phyloP scores from a whole-genome alignment of 805 yeast genomes.

The Isabelozyma rhagii region DNA sequence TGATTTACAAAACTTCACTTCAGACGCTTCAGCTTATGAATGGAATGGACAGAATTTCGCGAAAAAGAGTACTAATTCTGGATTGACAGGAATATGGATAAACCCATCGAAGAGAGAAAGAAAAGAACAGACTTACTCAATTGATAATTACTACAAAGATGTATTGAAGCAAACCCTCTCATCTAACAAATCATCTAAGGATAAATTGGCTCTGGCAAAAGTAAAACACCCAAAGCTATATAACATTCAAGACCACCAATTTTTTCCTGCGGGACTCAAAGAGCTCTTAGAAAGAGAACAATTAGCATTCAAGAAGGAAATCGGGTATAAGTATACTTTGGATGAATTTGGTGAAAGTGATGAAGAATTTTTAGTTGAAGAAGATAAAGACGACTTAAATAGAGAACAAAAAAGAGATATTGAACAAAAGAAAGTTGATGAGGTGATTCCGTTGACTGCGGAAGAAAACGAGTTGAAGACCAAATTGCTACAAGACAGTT shows the following conservation, averaged over 20 bases:
- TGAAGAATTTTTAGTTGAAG: conserved; percentile 48
- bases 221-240: conserved; percentile 64
- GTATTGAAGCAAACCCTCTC: conserved; percentile 43
- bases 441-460: conserved; percentile 56
- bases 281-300: conserved; percentile 63
- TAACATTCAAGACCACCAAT: conserved; percentile 70
- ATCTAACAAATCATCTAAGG: conserved; percentile 6
- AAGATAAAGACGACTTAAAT: conserved; percentile 34
- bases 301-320: conserved; percentile 56
- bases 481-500: conserved; percentile 52
- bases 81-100: conserved; percentile 53
- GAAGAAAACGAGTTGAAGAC: conserved; percentile 59
- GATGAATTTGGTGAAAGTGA: conserved; percentile 61
- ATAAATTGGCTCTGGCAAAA: conserved; percentile 10
- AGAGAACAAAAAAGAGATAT: conserved; percentile 36
- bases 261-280: conserved; percentile 55
- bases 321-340: conserved; percentile 54
- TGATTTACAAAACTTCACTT: conserved; percentile 87
- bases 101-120: conserved; percentile 75
- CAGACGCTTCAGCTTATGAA: conserved; percentile 87
- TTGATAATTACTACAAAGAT: conserved; percentile 75
- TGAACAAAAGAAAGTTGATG: conserved; percentile 55
- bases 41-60: conserved; percentile 94
- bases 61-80: conserved; percentile 41
- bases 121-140: conserved; percentile 73